Base-by-base conservation (phyloP, 306 rosid genomes). In the Cucumis cinereus region DNA sequence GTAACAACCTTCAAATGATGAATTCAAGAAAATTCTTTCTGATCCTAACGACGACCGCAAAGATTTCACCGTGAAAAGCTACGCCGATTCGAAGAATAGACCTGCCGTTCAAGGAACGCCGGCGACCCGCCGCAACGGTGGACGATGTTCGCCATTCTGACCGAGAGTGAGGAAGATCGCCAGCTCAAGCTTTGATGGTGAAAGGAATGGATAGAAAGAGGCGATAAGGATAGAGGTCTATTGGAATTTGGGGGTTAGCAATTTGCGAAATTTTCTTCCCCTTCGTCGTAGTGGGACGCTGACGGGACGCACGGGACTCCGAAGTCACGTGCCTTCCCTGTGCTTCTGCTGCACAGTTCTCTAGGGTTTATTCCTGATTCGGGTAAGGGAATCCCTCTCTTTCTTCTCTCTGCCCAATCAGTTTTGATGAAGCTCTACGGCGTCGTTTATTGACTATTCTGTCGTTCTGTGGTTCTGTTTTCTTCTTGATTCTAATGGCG, bases 281-380 rank as follows among this genome's bases (percentile, higher is more conserved):
- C 40, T 4, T 20, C 59, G 58, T 71, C 5, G 57, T 49, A 47
- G 58, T 47, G 57, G 57, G 55, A 50, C 16, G 52, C 52, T 45
- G 30, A 69, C 75, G 58, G 58, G 58, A 71, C 58, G 75, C 57
- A 71, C 75, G 58, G 75, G 58, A 71, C 75, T 71, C 75, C 74
- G 3, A 45, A 30, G 58, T 71, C 59, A 71, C 75, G 75, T 71
- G 75, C 75, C 75, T 26, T 71, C 75, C 75, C 58, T 43, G 43
- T 71, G 75, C 40, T 26, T 66, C 73, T 47, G 59, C 40, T 49
- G 74, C 74, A 43, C 55, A 41, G 15, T 71, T 69, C 14, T 22
- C 74, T 69, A 69, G 74, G 74, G 38, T 69, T 69, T 69, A 69
- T 69, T 45, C 56, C 38, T 14, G 56, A 69, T 69, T 69, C 74